Conservation (phyloP, 495 filamentous ascomycete genomes). For the Aspergillus taichungensis region DNA sequence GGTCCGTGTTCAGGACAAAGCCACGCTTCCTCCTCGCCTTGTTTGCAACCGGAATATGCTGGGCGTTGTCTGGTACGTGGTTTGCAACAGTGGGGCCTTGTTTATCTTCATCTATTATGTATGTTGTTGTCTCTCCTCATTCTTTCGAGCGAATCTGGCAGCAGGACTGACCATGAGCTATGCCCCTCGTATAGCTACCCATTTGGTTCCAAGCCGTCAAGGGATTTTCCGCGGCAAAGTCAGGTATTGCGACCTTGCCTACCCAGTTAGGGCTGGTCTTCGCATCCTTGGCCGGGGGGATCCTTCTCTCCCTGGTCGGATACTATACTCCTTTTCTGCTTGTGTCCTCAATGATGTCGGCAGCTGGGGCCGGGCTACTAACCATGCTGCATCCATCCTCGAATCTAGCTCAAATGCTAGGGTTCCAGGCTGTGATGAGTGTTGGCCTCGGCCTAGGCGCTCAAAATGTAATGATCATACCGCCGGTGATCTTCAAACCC, state of each 20-base stretch:
- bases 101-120: slow-evolving; percentile 26
- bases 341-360: slow-evolving; percentile 20
- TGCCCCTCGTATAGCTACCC: neutral
- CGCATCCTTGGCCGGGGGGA: slow-evolving; percentile 20
- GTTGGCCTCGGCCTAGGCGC: slow-evolving; percentile 30
- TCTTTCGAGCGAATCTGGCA: neutral
- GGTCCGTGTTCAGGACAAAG: slow-evolving; percentile 44
- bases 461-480: slow-evolving; percentile 1
- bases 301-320: slow-evolving; percentile 35
- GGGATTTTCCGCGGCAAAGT: slow-evolving; percentile 3
- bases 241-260: slow-evolving; percentile 23
- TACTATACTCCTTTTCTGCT: slow-evolving; percentile 39
- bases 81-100: slow-evolving; percentile 39
- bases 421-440: slow-evolving; percentile 22
- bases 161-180: no score
- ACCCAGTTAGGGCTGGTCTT: slow-evolving; percentile 21
- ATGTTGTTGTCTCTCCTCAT: slow-evolving; percentile 10
- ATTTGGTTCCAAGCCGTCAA: slow-evolving; percentile 18
- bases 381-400: slow-evolving; percentile 16
- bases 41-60: slow-evolving; percentile 52
- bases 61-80: slow-evolving; percentile 31
- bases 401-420: slow-evolving; percentile 16
- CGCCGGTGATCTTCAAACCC: no score
- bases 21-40: slow-evolving; percentile 57
- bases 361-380: slow-evolving; percentile 30